phyloP scores from a whole-genome alignment of 2,329 filamentous ascomycete genomes.

The Colletotrichum agaves region DNA sequence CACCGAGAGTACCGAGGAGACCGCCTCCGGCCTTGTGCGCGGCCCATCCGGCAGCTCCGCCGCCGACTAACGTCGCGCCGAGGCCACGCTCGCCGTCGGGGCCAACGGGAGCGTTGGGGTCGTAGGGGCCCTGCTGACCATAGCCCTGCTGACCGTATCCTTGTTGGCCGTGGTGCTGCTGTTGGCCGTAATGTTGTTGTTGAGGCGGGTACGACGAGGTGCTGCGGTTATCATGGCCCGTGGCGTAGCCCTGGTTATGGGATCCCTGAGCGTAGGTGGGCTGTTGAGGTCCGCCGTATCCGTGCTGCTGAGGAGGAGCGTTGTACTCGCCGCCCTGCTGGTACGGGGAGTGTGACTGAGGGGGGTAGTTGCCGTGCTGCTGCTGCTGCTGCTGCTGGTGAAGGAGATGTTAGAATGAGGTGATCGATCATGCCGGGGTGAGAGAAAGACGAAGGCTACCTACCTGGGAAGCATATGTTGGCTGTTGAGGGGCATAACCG shows the following conservation, averaged over 20 bases:
- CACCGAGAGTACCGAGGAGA: slow-evolving; percentile 60
- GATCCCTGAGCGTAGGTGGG: slow-evolving; percentile 34
- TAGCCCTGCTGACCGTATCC: slow-evolving; percentile 37
- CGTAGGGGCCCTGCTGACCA: slow-evolving; percentile 24
- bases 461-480: slow-evolving; percentile 43
- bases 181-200: slow-evolving; percentile 39
- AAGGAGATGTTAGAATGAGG: not conserved
- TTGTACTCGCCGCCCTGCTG: slow-evolving; percentile 39
- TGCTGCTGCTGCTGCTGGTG: slow-evolving; percentile 35
- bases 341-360: slow-evolving; percentile 39
- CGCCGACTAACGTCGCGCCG: slow-evolving; percentile 63
- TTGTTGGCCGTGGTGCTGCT: slow-evolving; percentile 35
- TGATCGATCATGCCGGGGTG: not conserved
- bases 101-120: slow-evolving; percentile 34
- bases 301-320: slow-evolving; percentile 33
- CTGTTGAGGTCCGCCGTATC: slow-evolving; percentile 36
- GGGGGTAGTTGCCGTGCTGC: slow-evolving; percentile 36
- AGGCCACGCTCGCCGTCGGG: slow-evolving; percentile 64
- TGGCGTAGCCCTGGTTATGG: slow-evolving; percentile 45
- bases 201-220: slow-evolving; percentile 35
- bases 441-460: not conserved
- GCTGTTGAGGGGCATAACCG: slow-evolving; percentile 40
- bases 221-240: slow-evolving; percentile 44
- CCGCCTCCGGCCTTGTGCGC: slow-evolving; percentile 66
- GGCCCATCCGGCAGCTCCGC: slow-evolving; percentile 64